phyloP scores from a whole-genome alignment of 2,329 filamentous ascomycete genomes.

The Cladosporium sp. region DNA sequence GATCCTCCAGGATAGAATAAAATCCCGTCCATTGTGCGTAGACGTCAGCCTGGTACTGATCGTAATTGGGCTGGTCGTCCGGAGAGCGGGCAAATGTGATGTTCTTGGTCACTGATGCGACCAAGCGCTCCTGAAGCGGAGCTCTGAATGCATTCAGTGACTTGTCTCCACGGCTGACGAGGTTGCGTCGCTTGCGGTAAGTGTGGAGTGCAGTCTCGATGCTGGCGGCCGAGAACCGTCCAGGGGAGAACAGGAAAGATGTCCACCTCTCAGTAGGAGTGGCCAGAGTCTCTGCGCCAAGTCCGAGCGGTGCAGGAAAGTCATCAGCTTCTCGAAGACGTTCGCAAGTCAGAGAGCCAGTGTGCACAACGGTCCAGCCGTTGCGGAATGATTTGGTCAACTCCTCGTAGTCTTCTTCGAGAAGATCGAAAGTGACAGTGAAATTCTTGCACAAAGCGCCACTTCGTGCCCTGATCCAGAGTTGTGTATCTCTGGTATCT shows the following conservation, averaged over 20 bases:
- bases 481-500: conserved; percentile 34
- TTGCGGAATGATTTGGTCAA: conserved; percentile 64
- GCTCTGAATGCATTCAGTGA: conserved; percentile 45
- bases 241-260: conserved; percentile 72
- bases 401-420: conserved; percentile 44
- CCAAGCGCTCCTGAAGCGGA: conserved; percentile 69
- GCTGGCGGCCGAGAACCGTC: conserved; percentile 70
- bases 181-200: conserved; percentile 61
- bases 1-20: conserved; percentile 74
- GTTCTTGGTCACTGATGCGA: conserved; percentile 63
- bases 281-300: conserved; percentile 21
- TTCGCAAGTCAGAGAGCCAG: conserved; percentile 37
- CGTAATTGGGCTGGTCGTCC: conserved; percentile 64
- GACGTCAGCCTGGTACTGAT: conserved; percentile 65
- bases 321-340: conserved; percentile 32
- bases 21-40: conserved; percentile 86
- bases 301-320: conserved; percentile 32
- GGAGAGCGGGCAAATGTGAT: conserved; percentile 57
- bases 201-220: conserved; percentile 78
- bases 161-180: conserved; percentile 27
- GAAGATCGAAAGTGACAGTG: conserved; percentile 66
- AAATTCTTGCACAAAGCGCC: conserved; percentile 55
- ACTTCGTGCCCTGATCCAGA: conserved; percentile 51
- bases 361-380: conserved; percentile 42
- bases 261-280: conserved; percentile 69